phyloP scores from a whole-genome alignment of 2,329 filamentous ascomycete species.

The Penicillium sp. region DNA sequence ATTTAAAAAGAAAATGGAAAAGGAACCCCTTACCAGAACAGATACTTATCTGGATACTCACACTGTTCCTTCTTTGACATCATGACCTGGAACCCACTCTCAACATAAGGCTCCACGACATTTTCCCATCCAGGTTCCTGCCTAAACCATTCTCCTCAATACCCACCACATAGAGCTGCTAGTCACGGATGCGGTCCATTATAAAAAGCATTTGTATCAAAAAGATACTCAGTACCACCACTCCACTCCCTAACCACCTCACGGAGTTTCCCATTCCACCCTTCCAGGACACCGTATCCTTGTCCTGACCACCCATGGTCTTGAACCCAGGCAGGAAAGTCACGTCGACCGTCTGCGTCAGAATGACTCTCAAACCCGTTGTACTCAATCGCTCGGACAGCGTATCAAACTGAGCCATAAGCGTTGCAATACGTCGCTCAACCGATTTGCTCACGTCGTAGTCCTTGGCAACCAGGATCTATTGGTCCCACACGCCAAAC shows the following conservation, averaged over 20 bases:
- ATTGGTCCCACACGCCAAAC: conserved; percentile 42
- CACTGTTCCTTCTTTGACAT: conserved; percentile 33
- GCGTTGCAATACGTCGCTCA: conserved; percentile 30
- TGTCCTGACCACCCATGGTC: conserved; percentile 26
- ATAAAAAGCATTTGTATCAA: conserved; percentile 42
- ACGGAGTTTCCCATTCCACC: conserved; percentile 37
- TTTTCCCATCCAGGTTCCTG: conserved; percentile 37
- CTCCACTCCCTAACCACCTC: conserved; percentile 32
- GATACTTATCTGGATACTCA: conserved; percentile 37
- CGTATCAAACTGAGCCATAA: conserved; percentile 34
- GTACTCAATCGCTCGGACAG: conserved; percentile 29
- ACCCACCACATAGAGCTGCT: conserved; percentile 36
- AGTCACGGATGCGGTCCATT: conserved; percentile 38
- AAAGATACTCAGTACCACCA: conserved; percentile 36
- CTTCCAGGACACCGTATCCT: conserved; percentile 33
- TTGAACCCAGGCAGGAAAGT: conserved; percentile 41
- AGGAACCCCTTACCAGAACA: conserved; percentile 38
- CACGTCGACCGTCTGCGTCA: conserved; percentile 39
- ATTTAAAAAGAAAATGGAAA: background rate
- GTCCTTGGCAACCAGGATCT: conserved; percentile 32
- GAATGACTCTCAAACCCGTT: conserved; percentile 35
- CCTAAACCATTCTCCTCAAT: conserved; percentile 36
- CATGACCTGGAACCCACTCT: conserved; percentile 28
- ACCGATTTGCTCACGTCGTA: conserved; percentile 26
- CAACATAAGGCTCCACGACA: conserved; percentile 36